Evolutionary conservation across 2,329 filamentous ascomycete species (phyloP).

Genomic region (Phialophora macrospora): DNA sequence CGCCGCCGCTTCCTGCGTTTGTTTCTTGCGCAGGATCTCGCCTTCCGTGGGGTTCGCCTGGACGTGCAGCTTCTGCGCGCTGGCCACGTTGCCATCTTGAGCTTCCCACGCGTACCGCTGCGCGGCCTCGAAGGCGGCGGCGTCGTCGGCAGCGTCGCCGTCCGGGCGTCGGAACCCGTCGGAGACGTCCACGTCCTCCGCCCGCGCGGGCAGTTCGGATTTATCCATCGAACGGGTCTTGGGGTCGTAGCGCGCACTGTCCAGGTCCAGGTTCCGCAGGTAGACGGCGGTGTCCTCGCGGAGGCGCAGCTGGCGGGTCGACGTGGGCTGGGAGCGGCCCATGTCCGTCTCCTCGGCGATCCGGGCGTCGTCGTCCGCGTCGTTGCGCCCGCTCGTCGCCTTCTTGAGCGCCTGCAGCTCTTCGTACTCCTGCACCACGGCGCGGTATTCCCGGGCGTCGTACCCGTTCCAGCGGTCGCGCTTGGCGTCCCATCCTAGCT

Average conservation of each 20-base stretch:
- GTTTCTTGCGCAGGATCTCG: slow-evolving; percentile 80
- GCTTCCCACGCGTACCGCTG: slow-evolving; percentile 94
- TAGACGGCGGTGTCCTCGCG: slow-evolving; percentile 98
- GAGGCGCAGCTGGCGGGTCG: slow-evolving; percentile 86
- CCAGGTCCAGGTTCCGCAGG: slow-evolving; percentile 88
- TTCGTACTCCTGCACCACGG: slow-evolving; percentile 88
- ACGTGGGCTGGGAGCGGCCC: slow-evolving; percentile 82
- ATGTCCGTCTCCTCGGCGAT: slow-evolving; percentile 97
- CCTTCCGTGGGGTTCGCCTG: slow-evolving; percentile 97
- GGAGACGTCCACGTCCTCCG: slow-evolving; percentile 73
- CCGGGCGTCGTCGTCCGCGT: slow-evolving; percentile 53
- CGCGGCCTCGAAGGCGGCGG: slow-evolving; percentile 87
- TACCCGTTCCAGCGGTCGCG: slow-evolving; percentile 99
- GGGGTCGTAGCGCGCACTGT: slow-evolving; percentile 96
- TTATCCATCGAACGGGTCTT: slow-evolving; percentile 91
- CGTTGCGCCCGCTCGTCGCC: slow-evolving; percentile 56
- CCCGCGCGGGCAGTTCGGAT: slow-evolving; percentile 71
- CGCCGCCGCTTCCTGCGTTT: slow-evolving; percentile 72
- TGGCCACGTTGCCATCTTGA: slow-evolving; percentile 58
- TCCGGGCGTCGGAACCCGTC: slow-evolving; percentile 84
- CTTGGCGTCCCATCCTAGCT: slow-evolving; percentile 95
- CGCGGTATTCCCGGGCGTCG: slow-evolving; percentile 81
- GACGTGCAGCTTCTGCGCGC: slow-evolving; percentile 78
- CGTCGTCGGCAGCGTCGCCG: slow-evolving; percentile 73
- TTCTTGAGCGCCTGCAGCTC: slow-evolving; percentile 77